Evolutionary conservation across 2,329 filamentous ascomycete genomes (phyloP).

Genomic region (Sphaceloma murrayae): DNA sequence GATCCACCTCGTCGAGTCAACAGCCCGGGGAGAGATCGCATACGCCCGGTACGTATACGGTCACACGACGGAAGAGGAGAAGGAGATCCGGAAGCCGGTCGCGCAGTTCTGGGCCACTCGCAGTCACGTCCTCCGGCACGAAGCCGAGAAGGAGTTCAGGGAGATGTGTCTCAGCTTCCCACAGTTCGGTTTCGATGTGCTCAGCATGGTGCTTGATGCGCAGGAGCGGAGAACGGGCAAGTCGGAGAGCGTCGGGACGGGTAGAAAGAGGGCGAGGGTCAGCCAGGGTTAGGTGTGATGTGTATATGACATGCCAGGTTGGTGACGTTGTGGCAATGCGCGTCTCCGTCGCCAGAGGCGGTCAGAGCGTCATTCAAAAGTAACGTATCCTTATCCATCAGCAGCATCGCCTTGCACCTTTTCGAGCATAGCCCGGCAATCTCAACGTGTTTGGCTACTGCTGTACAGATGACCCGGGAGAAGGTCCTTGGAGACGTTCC

Average conservation of each 20-base stretch:
- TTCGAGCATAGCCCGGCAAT: too few species aligned
- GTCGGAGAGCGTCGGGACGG: conserved; percentile 2
- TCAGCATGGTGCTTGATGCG: conserved; percentile 52
- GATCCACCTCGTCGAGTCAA: conserved; percentile 84
- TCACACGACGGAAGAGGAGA: conserved; percentile 60
- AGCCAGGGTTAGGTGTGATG: conserved; percentile 13
- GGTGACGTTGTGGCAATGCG: too few species aligned
- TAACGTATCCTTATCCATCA: too few species aligned
- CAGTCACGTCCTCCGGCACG: conserved; percentile 69
- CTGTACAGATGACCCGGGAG: too few species aligned
- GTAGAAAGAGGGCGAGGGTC: conserved; percentile 14
- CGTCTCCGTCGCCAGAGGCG: too few species aligned
- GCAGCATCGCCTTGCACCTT: too few species aligned
- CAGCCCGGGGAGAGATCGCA: conserved; percentile 78
- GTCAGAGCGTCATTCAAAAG: background rate
- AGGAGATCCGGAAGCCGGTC: conserved; percentile 66
- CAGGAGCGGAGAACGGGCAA: conserved; percentile 37
- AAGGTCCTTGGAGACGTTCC: background rate
- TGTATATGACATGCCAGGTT: too few species aligned
- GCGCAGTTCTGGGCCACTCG: conserved; percentile 85
- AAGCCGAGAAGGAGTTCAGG: conserved; percentile 79
- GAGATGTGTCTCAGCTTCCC: conserved; percentile 78
- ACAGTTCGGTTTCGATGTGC: conserved; percentile 85
- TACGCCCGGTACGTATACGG: conserved; percentile 88
- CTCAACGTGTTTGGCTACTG: too few species aligned